Base-by-base conservation (phyloP, 192 early-diverging fungal genomes). In the Umbelopsis sp. region DNA sequence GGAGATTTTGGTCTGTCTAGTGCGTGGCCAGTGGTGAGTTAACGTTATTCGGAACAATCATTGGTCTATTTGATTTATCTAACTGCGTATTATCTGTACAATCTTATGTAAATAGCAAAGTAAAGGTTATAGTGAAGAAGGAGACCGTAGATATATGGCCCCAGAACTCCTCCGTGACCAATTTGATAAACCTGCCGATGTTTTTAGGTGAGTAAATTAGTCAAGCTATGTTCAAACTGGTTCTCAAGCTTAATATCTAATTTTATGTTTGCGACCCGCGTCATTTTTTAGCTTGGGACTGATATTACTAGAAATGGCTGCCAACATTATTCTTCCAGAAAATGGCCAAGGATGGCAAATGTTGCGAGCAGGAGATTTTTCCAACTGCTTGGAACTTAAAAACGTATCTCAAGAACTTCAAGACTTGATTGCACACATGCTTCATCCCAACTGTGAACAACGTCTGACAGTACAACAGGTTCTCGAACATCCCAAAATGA, bases 91-190 rank as follows among this genome's bases (percentile, higher is more conserved):
- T 41, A 41, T 41, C 10, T 41, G 1, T 41, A 10, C 37, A 41
- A 41, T 10, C 37, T 4, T 41, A 41, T 41, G 37, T 6, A 41
- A 41, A 35, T 33, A 41, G 8, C 49, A 81, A 23, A 55, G 44
- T 27, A 48, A 49, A 41, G 48, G 27, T 18, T 61, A 49, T 67
- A 50, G 53, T n/a, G 80, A 81, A 18, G 97, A 99, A 78, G 97
- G 97, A 2, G 97, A 99, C 82, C 89, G 96, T 64, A 85, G 85
- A 47, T 99, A 99, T 68, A 88, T 99, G 77, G 94, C 97, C 8
- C 91, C 92, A 9, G 97, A 99, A 74, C 75, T 95, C 10, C 75
- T 98, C 70, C 80, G 78, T 45, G 86, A 84, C 8, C 70, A 76
- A 21, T 94, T 90, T 81, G 87, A 87, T 64, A 91, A 89, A 41